These are phyloP conservation scores for Protoeuglena noctilucae DNA, from an alignment of 139 green algal species.

Conservation along the genomic window DNA sequence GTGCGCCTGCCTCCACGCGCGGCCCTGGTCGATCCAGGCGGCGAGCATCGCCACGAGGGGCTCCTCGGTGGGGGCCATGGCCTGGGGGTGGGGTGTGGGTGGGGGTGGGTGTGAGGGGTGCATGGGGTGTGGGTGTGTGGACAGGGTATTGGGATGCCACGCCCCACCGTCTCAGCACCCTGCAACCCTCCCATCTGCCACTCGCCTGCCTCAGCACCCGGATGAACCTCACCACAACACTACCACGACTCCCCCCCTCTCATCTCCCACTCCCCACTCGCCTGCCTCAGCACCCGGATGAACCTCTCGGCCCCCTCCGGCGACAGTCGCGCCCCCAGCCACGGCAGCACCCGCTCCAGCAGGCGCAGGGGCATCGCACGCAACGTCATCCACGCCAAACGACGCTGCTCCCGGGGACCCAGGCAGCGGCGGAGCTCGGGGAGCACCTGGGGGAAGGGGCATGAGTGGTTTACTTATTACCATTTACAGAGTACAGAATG, in stretches of 20 bases:
- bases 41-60: too few species aligned
- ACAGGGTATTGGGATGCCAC: too few species aligned
- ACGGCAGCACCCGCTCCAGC: conserved; percentile 83
- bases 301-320: conserved; percentile 31
- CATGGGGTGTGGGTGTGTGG: too few species aligned
- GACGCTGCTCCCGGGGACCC: conserved; percentile 54
- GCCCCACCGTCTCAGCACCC: too few species aligned
- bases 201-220: conserved; percentile 45
- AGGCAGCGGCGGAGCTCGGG: conserved; percentile 51
- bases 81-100: too few species aligned
- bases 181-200: conserved; percentile 1
- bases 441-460: conserved; percentile 60
- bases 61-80: too few species aligned
- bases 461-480: too few species aligned
- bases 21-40: too few species aligned
- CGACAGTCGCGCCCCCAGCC: conserved; percentile 32
- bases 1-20: too few species aligned
- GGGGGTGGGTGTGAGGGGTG: too few species aligned
- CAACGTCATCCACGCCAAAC: conserved; percentile 72
- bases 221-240: conserved; percentile 18
- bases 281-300: conserved; percentile 42
- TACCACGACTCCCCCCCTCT: neutral
- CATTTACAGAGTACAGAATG: too few species aligned
- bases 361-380: conserved; percentile 83
- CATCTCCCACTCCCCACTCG: neutral